A percentile compares a stretch with the other conserved stretches of the same genome.
Evolutionary conservation across 1,284 basidiomycete genomes (phyloP).

Genomic region (Neolentinus lepideus): DNA sequence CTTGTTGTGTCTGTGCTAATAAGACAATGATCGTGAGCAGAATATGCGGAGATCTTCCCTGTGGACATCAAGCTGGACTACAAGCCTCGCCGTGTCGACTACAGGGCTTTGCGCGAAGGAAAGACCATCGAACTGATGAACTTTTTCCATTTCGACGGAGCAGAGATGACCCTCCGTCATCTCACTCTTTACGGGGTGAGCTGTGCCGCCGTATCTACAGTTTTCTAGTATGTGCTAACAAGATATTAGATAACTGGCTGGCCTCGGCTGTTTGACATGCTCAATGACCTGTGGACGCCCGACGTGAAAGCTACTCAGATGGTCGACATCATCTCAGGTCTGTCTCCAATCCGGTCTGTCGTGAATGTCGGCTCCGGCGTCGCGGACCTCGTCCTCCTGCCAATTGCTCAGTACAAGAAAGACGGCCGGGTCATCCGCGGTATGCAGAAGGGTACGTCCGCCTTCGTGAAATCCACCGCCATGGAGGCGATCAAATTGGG

Average conservation of each 20-base stretch:
- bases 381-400: constrained; percentile 91
- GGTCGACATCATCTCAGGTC: constrained; percentile 95
- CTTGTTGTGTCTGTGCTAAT: not conserved
- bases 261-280: constrained; percentile 79
- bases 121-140: constrained; percentile 98
- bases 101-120: constrained; percentile 86
- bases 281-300: constrained; percentile 98
- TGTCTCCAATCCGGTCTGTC: constrained; percentile 89
- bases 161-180: constrained; percentile 95
- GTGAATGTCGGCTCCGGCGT: constrained; percentile 97
- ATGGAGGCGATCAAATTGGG: constrained; percentile 94
- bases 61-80: constrained; percentile 93
- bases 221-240: constrained; percentile 1
- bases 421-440: constrained; percentile 92
- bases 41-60: constrained; percentile 87
- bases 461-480: constrained; percentile 90
- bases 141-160: constrained; percentile 99
- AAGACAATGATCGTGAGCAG: constrained; percentile 28
- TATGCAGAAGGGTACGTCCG: constrained; percentile 88
- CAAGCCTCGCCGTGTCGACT: constrained; percentile 96
- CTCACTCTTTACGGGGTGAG: constrained; percentile 86
- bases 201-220: constrained; percentile 12
- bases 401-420: constrained; percentile 96
- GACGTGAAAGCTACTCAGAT: constrained; percentile 99
- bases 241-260: constrained; percentile 75